Conservation (phyloP, 768 basidiomycete species). For the Leccinum variicolor region DNA sequence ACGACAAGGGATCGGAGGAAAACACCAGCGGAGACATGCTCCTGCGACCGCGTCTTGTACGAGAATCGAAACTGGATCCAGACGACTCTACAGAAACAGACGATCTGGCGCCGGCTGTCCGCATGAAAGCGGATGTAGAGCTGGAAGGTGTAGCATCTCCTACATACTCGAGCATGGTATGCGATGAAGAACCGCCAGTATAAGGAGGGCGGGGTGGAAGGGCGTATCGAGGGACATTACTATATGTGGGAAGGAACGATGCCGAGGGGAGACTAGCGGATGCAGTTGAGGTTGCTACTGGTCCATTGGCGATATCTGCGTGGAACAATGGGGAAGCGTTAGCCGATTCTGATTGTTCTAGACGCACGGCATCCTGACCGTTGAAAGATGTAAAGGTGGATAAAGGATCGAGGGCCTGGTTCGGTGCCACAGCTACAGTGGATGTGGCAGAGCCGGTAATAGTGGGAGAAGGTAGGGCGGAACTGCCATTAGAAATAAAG, state of each 20-base stretch:
- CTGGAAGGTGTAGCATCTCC: constrained; percentile 6
- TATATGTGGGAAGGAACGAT: constrained; percentile 18
- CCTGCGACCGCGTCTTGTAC: constrained; percentile 15
- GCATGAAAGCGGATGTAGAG: constrained; percentile 18
- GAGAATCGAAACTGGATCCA: constrained; percentile 4
- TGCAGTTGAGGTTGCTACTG: constrained; percentile 6
- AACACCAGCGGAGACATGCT: constrained; percentile 27
- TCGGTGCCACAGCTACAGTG: constrained; percentile 8
- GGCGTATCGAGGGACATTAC: constrained; percentile 19
- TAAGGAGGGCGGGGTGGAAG: constrained; percentile 23
- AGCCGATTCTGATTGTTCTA: constrained; percentile 8
- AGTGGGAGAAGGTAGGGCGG: constrained; percentile 2
- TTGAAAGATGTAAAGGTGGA: constrained; percentile 17
- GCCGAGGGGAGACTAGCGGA: constrained; percentile 16
- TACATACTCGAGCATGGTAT: constrained; percentile 14
- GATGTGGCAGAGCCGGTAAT: constrained; percentile 5
- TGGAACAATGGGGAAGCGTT: constrained; percentile 5
- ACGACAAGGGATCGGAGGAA: constrained; percentile 14
- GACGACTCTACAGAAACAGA: constrained; percentile 10
- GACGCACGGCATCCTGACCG: constrained; percentile 18
- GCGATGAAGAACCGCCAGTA: constrained; percentile 9
- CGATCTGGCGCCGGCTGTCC: constrained; percentile 10
- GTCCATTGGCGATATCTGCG: constrained; percentile 11
- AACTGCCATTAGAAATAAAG: constrained; percentile 16
- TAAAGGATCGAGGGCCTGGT: constrained; percentile 13